These are phyloP conservation scores for Tagetes patula DNA, from an alignment of 129 eudicot genomes.

Conservation along the genomic window DNA sequence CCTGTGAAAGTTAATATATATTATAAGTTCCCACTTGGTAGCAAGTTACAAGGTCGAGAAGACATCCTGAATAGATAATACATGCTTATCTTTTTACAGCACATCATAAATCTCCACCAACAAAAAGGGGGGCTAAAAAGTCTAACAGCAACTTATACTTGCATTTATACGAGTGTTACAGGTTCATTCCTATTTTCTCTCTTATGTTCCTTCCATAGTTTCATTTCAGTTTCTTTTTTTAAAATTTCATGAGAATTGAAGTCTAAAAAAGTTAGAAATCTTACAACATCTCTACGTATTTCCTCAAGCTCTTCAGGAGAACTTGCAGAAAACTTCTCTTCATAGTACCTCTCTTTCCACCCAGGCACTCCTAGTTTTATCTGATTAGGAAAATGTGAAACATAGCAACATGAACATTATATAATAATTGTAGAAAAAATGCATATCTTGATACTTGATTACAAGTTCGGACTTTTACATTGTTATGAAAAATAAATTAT, in stretches of 20 bases:
- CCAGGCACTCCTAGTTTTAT: constrained; percentile 88
- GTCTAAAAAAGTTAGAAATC: constrained; percentile 34
- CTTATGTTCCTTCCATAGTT: not conserved
- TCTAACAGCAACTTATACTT: not conserved
- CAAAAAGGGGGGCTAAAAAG: constrained; percentile 9
- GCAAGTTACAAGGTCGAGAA: not conserved
- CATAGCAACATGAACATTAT: not conserved
- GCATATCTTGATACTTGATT: constrained; percentile 9
- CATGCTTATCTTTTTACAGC: not conserved
- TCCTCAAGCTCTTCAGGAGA: constrained; percentile 76
- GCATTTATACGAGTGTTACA: not conserved
- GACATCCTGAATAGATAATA: not conserved
- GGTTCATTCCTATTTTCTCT: not conserved
- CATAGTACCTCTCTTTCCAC: constrained; percentile 98
- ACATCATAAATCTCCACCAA: not conserved
- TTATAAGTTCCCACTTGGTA: constrained; percentile 3
- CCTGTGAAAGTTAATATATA: constrained; percentile 41
- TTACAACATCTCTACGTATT: constrained; percentile 82
- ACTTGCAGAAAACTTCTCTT: constrained; percentile 81
- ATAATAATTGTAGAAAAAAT: not conserved
- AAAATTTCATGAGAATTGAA: not conserved
- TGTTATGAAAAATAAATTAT: not conserved
- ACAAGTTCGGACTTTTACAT: constrained; percentile 1
- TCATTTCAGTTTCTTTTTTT: not conserved
- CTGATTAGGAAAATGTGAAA: constrained; percentile 31